Evolutionary conservation across 768 basidiomycete genomes (phyloP).

Genomic region (Pleurotus djamor): DNA sequence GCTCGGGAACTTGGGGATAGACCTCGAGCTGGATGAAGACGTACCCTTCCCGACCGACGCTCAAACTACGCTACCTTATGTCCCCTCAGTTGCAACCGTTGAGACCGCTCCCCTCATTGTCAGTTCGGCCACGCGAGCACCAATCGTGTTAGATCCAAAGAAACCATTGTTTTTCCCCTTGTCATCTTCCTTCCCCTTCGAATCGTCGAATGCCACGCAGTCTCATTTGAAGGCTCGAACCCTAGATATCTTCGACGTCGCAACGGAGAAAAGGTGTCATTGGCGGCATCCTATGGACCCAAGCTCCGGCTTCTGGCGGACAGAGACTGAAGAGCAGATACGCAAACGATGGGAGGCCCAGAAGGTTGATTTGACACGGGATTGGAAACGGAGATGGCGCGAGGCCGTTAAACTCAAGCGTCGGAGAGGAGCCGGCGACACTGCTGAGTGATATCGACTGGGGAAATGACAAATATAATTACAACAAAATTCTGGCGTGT

Average conservation of each 20-base stretch:
- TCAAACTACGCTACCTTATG: constrained; percentile 11
- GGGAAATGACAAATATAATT: too few species aligned
- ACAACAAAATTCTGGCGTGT: too few species aligned
- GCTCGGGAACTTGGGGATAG: constrained; percentile 72
- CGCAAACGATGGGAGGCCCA: constrained; percentile 68
- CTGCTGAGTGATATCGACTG: constrained; percentile 10
- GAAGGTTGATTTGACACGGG: constrained; percentile 64
- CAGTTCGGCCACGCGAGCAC: constrained; percentile 10
- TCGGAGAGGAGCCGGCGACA: constrained; percentile 39
- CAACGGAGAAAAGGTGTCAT: constrained; percentile 46
- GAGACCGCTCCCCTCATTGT: constrained; percentile 18
- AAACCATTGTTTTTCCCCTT: constrained; percentile 66
- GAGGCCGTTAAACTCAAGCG: constrained; percentile 70
- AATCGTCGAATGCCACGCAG: background rate
- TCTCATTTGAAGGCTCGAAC: constrained; percentile 17
- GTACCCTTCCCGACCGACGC: constrained; percentile 20
- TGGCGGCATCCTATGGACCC: constrained; percentile 31
- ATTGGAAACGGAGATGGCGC: constrained; percentile 76
- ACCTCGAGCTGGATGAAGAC: constrained; percentile 68
- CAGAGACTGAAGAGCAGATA: constrained; percentile 58
- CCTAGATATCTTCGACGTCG: constrained; percentile 47
- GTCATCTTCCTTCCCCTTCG: constrained; percentile 15
- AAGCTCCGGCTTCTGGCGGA: constrained; percentile 42
- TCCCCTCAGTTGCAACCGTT: constrained; percentile 15
- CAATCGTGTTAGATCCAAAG: constrained; percentile 46